phyloP scores from a whole-genome alignment of 768 basidiomycete genomes.

The Mycena indigotica region DNA sequence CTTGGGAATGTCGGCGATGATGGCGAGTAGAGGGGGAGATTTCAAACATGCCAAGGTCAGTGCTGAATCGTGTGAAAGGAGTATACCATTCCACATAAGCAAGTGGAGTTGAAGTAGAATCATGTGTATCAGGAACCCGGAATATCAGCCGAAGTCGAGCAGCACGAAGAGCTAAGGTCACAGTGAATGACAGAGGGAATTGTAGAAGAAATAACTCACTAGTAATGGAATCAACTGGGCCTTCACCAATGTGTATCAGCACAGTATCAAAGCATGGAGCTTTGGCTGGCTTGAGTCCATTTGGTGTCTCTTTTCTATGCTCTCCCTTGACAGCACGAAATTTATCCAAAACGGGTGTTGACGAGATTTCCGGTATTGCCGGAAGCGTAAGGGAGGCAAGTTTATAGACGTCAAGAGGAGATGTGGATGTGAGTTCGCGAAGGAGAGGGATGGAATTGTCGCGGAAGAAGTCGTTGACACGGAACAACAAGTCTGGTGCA shows the following conservation, averaged over 20 bases:
- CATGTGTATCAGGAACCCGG: conserved; percentile 20
- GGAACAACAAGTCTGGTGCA: conserved; percentile 9
- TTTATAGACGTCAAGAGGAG: conserved; percentile 25
- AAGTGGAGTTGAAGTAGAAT: conserved; percentile 18
- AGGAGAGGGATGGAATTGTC: neutral
- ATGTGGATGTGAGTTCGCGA: neutral
- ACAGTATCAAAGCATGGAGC: conserved; percentile 26
- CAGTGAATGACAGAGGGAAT: neutral
- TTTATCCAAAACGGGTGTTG: conserved; percentile 7
- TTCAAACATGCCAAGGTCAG: conserved; percentile 21
- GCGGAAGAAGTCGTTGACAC: conserved; percentile 6
- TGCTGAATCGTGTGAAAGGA: conserved; percentile 20
- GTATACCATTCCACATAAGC: conserved; percentile 32
- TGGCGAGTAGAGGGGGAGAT: conserved; percentile 21
- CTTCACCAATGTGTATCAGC: conserved; percentile 12
- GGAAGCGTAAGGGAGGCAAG: conserved; percentile 20
- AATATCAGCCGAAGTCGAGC: conserved; percentile 33
- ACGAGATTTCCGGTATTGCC: conserved; percentile 16
- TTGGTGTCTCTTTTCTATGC: conserved; percentile 2
- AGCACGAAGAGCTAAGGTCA: conserved; percentile 23
- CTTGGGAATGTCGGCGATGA: conserved; percentile 13
- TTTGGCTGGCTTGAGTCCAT: conserved; percentile 21
- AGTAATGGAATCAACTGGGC: conserved; percentile 6
- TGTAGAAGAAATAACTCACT: conserved; percentile 10
- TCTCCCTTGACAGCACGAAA: conserved; percentile 17